Evolutionary conservation across 257 asterid genomes (phyloP).

Genomic region (Gentiana dahurica): DNA sequence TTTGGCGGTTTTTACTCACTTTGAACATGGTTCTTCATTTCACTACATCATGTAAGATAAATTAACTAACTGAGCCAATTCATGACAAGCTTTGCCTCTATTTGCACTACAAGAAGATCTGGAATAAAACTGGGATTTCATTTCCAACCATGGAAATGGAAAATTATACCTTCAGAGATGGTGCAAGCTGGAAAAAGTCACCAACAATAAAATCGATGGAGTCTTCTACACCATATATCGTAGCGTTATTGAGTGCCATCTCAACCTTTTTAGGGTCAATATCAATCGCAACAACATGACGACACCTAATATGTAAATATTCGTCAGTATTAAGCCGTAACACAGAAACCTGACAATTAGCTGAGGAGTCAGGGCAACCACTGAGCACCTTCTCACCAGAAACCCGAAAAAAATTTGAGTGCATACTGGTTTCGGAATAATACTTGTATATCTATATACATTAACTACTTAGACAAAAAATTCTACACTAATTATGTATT

Average conservation of each 20-base stretch:
- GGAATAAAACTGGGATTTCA: background rate
- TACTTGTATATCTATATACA: too few species aligned
- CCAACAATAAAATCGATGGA: constrained; percentile 68
- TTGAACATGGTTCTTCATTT: too few species aligned
- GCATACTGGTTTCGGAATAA: too few species aligned
- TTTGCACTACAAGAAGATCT: background rate
- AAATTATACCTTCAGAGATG: constrained; percentile 50
- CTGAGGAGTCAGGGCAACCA: background rate
- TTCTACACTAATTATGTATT: too few species aligned
- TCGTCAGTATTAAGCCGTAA: too few species aligned
- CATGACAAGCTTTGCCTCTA: too few species aligned
- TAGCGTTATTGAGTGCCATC: constrained; percentile 63
- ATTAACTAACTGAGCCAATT: background rate
- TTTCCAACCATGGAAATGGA: background rate
- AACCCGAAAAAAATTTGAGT: too few species aligned
- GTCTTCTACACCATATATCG: constrained; percentile 77
- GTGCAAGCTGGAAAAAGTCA: constrained; percentile 81
- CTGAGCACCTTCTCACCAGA: background rate
- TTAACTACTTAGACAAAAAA: too few species aligned
- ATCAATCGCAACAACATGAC: constrained; percentile 71
- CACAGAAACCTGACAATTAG: too few species aligned
- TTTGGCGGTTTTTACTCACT: too few species aligned
- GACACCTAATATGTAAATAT: constrained; percentile 33
- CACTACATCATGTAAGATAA: background rate
- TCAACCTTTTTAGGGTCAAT: constrained; percentile 60